These are phyloP conservation scores for Fusarium mundagurra DNA, from an alignment of 2,329 filamentous ascomycete species.

Conservation along the genomic window DNA sequence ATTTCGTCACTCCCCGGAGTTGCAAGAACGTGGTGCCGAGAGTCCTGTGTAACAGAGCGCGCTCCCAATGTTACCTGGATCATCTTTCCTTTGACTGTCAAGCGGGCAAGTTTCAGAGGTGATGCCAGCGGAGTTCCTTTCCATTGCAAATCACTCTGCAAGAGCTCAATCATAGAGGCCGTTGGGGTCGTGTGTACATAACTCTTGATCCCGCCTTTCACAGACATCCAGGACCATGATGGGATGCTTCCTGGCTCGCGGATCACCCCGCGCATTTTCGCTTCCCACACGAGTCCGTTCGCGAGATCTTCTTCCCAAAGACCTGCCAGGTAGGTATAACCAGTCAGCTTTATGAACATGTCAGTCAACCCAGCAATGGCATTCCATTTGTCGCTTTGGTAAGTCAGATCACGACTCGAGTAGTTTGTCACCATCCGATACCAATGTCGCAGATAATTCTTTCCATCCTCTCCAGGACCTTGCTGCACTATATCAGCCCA, in stretches of 20 bases:
- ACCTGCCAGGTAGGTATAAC: neutral
- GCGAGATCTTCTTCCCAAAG: slow-evolving; percentile 4
- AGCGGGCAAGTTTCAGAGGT: neutral
- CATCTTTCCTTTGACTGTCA: neutral
- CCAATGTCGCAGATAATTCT: neutral
- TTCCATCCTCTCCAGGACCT: neutral
- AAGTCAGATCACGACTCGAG: neutral
- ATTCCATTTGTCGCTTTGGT: neutral
- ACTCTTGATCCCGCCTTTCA: neutral
- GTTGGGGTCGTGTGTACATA: neutral
- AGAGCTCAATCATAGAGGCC: neutral
- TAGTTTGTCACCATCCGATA: neutral
- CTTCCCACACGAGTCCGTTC: neutral
- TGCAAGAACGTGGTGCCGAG: neutral
- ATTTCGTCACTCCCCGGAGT: neutral
- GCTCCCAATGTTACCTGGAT: neutral
- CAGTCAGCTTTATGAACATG: neutral
- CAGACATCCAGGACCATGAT: slow-evolving; percentile 8
- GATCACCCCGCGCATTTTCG: neutral
- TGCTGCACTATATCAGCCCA: neutral
- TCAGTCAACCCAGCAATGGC: neutral
- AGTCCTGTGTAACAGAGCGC: neutral
- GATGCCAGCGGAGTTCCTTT: neutral
- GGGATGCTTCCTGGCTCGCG: neutral
- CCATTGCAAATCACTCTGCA: neutral